Conservation (phyloP, 75 land plant species). For the Larix kaempferi region DNA sequence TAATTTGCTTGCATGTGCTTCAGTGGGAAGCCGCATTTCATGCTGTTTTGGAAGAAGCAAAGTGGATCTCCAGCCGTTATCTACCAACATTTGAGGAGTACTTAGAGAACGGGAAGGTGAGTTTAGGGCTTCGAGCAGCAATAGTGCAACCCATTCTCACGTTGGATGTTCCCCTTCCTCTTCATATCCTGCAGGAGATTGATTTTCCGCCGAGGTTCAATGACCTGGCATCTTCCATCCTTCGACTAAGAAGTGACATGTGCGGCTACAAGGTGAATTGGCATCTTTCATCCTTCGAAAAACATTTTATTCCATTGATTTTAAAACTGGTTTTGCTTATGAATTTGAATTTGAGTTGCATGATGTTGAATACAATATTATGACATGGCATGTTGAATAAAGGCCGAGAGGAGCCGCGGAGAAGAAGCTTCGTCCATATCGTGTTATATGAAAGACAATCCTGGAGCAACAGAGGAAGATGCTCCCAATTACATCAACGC, state of each 20-base stretch:
- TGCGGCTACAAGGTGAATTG: not conserved
- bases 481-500: too few relatives aligned
- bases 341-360: too few relatives aligned
- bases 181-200: not conserved
- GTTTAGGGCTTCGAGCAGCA: not conserved
- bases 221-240: not conserved
- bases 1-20: too few relatives aligned
- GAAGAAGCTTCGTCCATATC: too few relatives aligned
- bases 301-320: too few relatives aligned
- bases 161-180: not conserved
- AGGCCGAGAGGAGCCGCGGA: too few relatives aligned
- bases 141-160: not conserved
- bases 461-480: too few relatives aligned
- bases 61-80: not conserved
- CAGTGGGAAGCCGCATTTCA: not conserved
- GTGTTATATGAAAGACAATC: too few relatives aligned
- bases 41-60: not conserved
- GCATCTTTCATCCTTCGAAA: not conserved
- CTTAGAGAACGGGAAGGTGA: not conserved
- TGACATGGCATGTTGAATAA: too few relatives aligned
- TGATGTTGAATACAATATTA: too few relatives aligned
- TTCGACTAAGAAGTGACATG: not conserved
- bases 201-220: not conserved
- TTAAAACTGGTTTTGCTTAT: not conserved
- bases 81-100: not conserved